These are phyloP conservation scores for Hypoxylon sp. DNA, from an alignment of 2,329 filamentous ascomycete species.

Conservation along the genomic window DNA sequence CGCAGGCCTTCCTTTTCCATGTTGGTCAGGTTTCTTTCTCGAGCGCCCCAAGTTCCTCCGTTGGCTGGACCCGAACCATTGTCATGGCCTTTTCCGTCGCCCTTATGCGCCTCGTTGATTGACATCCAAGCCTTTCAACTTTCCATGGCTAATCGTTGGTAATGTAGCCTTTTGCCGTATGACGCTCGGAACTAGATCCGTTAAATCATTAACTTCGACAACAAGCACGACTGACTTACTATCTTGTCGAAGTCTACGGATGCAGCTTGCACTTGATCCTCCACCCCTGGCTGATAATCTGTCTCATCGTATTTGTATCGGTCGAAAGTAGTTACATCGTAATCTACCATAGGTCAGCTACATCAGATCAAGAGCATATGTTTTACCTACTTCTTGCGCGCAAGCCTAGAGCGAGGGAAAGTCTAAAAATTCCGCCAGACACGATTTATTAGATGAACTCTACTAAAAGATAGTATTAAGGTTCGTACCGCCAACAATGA, in stretches of 20 bases:
- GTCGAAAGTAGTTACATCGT: background rate
- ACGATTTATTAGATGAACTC: background rate
- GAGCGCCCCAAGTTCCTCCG: background rate
- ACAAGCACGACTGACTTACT: background rate
- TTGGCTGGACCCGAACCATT: conserved; percentile 1
- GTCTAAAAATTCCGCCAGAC: background rate
- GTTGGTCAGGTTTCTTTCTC: background rate
- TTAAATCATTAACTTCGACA: background rate
- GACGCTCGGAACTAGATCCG: conserved; percentile 1
- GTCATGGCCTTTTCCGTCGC: background rate
- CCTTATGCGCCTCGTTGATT: background rate
- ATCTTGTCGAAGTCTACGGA: background rate
- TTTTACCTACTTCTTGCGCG: background rate
- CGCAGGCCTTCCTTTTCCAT: background rate
- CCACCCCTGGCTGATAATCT: background rate
- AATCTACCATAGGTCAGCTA: background rate
- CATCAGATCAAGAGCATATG: background rate
- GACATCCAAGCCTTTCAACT: background rate
- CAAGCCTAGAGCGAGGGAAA: background rate
- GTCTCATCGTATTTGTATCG: background rate
- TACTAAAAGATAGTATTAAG: background rate
- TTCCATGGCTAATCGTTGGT: conserved; percentile 2
- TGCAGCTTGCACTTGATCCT: background rate
- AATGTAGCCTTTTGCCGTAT: conserved; percentile 4
- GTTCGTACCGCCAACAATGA: background rate